Base-by-base conservation (phyloP, 192 early-diverging fungal species). In the Entomortierella beljakovae region DNA sequence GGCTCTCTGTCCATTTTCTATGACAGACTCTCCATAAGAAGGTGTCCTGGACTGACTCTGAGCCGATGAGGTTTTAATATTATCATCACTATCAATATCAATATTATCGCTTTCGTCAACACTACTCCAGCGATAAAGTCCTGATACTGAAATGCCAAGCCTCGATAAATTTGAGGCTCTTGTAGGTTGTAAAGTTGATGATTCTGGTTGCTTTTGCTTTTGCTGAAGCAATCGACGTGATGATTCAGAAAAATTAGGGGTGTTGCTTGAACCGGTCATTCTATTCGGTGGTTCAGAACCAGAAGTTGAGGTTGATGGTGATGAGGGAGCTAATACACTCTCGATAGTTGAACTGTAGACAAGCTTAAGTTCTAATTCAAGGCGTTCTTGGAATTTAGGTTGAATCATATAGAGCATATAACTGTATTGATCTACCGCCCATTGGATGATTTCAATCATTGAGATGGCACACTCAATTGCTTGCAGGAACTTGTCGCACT, bases 321-420 rank as follows among this genome's bases (percentile, higher is more conserved):
- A 64, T 2, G 23, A 20, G 7, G 60, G 28, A 23, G 10, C 50
- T n/a, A 70, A 22, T 7, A 69, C 15, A 9, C 60, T 34, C 2
- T 79, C 57, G 11, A 70, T 10, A 8, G 29, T 18, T 1, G 67
- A 60, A 6, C 66, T 43, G 48, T 79, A 79, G 0, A 64, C 67
- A 35, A 79, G 11, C 40, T 84, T 84, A 40, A 87, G 71, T 22
- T 89, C 88, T 23, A 74, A 32, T 57, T 89, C 88, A 2, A 89
- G 62, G 3, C 71, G 57, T 7, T 74, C 53, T 48, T 87, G 88
- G 35, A 80, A 73, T 28, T 82, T 73, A 2, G 61, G 48, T 10
- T 71, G 69, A 10, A 89, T 82, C 7, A 81, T 79, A 32, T 89
- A 89, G n/a, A 88, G 54, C 31, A 64, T 64, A 53, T 87, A 89